A percentile compares a stretch with the other conserved stretches of the same genome.
Conservation (phyloP, 495 filamentous ascomycete genomes). For the Penicillium bialowiezense region DNA sequence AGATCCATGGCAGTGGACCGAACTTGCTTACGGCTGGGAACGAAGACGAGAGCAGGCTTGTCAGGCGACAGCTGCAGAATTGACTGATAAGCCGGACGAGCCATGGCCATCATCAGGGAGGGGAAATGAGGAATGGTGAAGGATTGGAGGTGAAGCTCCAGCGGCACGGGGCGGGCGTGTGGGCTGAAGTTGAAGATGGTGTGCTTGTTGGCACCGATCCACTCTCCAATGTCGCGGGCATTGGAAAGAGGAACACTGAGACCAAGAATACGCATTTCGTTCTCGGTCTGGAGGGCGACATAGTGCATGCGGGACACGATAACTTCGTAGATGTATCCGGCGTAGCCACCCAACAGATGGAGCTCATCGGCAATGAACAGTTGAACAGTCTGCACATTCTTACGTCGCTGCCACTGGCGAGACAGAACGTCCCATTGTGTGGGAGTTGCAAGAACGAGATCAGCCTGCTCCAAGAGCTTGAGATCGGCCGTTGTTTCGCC, state of each 20-base stretch:
- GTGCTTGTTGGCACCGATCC: slow-evolving; percentile 98
- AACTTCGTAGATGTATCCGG: slow-evolving; percentile 90
- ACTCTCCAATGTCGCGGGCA: slow-evolving; percentile 90
- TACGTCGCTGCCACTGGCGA: slow-evolving; percentile 90
- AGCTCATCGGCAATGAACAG: slow-evolving; percentile 96
- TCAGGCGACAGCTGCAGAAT: slow-evolving; percentile 81
- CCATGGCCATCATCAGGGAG: slow-evolving; percentile 97
- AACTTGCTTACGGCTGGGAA: slow-evolving; percentile 89
- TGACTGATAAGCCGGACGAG: slow-evolving; percentile 84
- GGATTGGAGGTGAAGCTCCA: slow-evolving; percentile 94
- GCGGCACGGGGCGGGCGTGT: slow-evolving; percentile 76
- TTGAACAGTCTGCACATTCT: slow-evolving; percentile 88
- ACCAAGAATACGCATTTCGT: slow-evolving; percentile 81
- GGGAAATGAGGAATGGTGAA: slow-evolving; percentile 97
- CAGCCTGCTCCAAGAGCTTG: slow-evolving; percentile 81
- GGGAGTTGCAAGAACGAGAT: slow-evolving; percentile 91
- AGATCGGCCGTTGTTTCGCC: slow-evolving; percentile 92
- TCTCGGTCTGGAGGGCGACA: slow-evolving; percentile 84
- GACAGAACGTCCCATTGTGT: slow-evolving; percentile 95
- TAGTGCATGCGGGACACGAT: slow-evolving; percentile 97
- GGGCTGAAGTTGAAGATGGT: slow-evolving; percentile 99
- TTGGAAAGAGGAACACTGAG: slow-evolving; percentile 92
- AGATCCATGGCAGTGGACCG: slow-evolving; percentile 88
- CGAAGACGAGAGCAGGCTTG: slow-evolving; percentile 87
- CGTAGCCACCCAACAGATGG: slow-evolving; percentile 88